Evolutionary conservation across 1,284 basidiomycete genomes (phyloP).

Genomic region (Quambalaria eucalypti): DNA sequence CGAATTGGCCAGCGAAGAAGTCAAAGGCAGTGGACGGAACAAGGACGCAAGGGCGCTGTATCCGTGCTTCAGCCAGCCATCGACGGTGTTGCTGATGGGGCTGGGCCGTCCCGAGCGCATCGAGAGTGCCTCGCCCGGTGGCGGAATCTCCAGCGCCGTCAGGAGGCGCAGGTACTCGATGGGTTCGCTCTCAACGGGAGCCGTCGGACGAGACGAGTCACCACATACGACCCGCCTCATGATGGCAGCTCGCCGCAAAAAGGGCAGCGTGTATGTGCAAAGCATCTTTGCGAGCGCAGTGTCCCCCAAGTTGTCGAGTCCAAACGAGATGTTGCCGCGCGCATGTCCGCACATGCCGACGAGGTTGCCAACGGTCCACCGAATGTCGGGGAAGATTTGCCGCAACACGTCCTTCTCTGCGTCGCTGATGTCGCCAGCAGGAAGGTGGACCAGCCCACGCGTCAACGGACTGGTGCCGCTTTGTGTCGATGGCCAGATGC

Average conservation of each 20-base stretch:
- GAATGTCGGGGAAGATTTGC: slow-evolving; percentile 37
- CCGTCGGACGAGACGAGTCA: not conserved
- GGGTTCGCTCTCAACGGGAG: not conserved
- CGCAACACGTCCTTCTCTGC: slow-evolving; percentile 23
- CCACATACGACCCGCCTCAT: slow-evolving; percentile 62
- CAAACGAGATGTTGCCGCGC: slow-evolving; percentile 44
- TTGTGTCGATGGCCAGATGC: slow-evolving; percentile 33
- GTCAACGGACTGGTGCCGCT: not conserved
- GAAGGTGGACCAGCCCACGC: not conserved
- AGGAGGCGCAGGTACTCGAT: slow-evolving; percentile 37
- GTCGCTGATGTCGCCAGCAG: slow-evolving; percentile 1
- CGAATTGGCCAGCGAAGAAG: slow-evolving; percentile 9
- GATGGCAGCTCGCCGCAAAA: slow-evolving; percentile 81
- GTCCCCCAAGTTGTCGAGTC: slow-evolving; percentile 42
- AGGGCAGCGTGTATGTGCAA: slow-evolving; percentile 82
- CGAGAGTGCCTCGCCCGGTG: slow-evolving; percentile 33
- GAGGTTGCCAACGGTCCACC: slow-evolving; percentile 43
- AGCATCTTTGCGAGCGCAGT: slow-evolving; percentile 65
- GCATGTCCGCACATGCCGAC: slow-evolving; percentile 44
- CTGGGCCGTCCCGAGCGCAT: slow-evolving; percentile 34
- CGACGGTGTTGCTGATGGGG: slow-evolving; percentile 37
- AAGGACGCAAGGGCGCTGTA: slow-evolving; percentile 40
- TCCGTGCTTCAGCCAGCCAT: slow-evolving; percentile 46
- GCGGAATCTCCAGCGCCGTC: slow-evolving; percentile 24
- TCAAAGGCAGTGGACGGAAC: slow-evolving; percentile 42